Evolutionary conservation across 257 asterid species (phyloP), one percentile per base, ranked within the genome.

Genomic region (Salvia splendens): DNA sequence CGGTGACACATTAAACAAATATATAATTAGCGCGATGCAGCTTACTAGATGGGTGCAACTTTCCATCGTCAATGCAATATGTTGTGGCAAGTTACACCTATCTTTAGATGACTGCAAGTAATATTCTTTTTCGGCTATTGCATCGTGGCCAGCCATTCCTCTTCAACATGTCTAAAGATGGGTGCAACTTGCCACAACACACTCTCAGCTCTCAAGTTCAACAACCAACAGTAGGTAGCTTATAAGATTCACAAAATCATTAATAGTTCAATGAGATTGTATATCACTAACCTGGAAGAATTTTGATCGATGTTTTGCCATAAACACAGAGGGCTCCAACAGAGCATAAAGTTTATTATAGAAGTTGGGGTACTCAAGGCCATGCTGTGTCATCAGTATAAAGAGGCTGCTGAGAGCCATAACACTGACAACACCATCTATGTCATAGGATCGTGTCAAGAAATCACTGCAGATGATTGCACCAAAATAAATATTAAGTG

Each of bases 371-470:
- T 93, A 93, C 61, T 93, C 99, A 55, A 93, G 94, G 28, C 97
- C 95, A 67, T 93, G 90, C 79, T 88, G 87, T 61, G 97, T 93
- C 97, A 93, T 88, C 77, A 93, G 89, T 75, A 90, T 72, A 75
- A 58, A 88, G 62, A 93, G 82, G 72, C 99, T 84, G 87, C 95
- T 88, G 54, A 93, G 97, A 62, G 97, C 89, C 98, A 90, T 90
- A 47, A 93, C 97, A 77, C 98, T 93, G 75, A 88, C 83, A 33
- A 93, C 95, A 67, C 98, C 98, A 73, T 97, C 98, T 69, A 90
- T 81, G 80, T 88, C 97, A 79, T 90, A 90, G 35, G 98, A 93
- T 61, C 82, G 85, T 17, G 96, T 90, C 88, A 93, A 85, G 86
- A 93, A 93, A 80, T 92, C 98, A 82, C 98, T 92, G 90, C 84